Percentiles rank a stretch among this genome's conserved stretches.
Conservation (phyloP, 805 yeast species). For the Metschnikowia corniflorae region DNA sequence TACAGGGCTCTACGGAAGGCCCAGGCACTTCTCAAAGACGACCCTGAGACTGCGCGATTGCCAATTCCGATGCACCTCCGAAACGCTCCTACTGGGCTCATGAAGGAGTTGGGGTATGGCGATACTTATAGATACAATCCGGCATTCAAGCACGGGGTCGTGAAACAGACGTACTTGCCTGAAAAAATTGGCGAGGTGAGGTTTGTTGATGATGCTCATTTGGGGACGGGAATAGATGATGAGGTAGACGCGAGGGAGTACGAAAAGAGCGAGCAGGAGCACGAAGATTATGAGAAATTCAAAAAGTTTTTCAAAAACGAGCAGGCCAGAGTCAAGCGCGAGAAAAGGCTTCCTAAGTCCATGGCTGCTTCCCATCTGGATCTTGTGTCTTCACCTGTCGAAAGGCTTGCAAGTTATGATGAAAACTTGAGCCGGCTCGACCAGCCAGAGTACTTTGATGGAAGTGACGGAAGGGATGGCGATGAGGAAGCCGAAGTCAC, state of each 20-base stretch:
- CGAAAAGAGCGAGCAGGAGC: constrained; percentile 6
- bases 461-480: constrained; percentile 18
- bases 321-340: background rate
- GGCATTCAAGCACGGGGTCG: constrained; percentile 64
- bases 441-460: constrained; percentile 40
- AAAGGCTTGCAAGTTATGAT: constrained; percentile 21
- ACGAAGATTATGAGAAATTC: constrained; percentile 15
- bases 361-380: constrained; percentile 1
- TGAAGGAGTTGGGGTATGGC: constrained; percentile 86
- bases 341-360: background rate
- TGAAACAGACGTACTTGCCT: constrained; percentile 75
- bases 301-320: constrained; percentile 12
- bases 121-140: constrained; percentile 90
- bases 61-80: constrained; percentile 79
- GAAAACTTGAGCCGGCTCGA: constrained; percentile 35
- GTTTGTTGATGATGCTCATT: constrained; percentile 54
- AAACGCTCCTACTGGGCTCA: constrained; percentile 90
- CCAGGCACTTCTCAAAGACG: constrained; percentile 52
- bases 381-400: constrained; percentile 11
- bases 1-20: constrained; percentile 76
- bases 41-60: constrained; percentile 58
- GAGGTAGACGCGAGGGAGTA: constrained; percentile 11
- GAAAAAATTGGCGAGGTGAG: constrained; percentile 37
- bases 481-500: constrained; percentile 32
- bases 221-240: constrained; percentile 38